A percentile compares a stretch with the other conserved stretches of the same genome.
Conservation (phyloP, 768 basidiomycete species). For the Panaeolus cyanescens region DNA sequence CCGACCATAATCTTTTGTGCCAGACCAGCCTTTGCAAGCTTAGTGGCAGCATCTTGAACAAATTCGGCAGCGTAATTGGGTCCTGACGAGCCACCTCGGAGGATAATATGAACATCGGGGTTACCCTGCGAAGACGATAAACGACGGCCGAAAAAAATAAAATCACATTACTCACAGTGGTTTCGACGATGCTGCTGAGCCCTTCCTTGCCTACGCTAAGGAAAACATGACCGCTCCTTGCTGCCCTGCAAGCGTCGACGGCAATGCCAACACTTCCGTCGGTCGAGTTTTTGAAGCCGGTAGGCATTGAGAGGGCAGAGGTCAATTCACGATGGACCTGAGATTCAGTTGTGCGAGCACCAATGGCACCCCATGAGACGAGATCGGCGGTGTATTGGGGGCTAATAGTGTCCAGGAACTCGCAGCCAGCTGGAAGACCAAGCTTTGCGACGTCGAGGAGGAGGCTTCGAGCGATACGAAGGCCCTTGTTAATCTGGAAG, state of each 20-base stretch:
- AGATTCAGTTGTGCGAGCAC: conserved; percentile 89
- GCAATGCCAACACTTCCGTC: conserved; percentile 92
- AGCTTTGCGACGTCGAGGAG: conserved; percentile 88
- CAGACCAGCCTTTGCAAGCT: conserved; percentile 79
- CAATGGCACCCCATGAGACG: conserved; percentile 95
- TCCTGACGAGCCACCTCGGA: conserved; percentile 87
- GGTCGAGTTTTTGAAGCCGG: conserved; percentile 98
- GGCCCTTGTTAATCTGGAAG: conserved; percentile 96
- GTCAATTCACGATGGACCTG: conserved; percentile 91
- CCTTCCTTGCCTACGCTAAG: conserved; percentile 97
- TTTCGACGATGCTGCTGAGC: conserved; percentile 92
- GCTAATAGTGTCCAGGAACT: conserved; percentile 76
- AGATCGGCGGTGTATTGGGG: conserved; percentile 90
- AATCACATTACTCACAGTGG: conserved; percentile 54
- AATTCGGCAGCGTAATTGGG: conserved; percentile 86
- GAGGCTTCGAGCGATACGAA: conserved; percentile 83
- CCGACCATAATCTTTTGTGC: conserved; percentile 85
- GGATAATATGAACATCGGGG: conserved; percentile 90
- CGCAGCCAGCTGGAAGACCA: conserved; percentile 94
- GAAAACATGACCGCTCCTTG: conserved; percentile 91
- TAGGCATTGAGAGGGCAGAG: conserved; percentile 89
- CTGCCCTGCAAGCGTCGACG: conserved; percentile 93
- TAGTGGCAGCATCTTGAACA: conserved; percentile 74
- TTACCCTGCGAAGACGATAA: conserved; percentile 60
- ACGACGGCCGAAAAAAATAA: conserved; percentile 3